A percentile compares a stretch with the other conserved stretches of the same genome.
These are phyloP conservation scores for Populus hybrid DNA, from an alignment of 441 rosid genomes.

Conservation along the genomic window DNA sequence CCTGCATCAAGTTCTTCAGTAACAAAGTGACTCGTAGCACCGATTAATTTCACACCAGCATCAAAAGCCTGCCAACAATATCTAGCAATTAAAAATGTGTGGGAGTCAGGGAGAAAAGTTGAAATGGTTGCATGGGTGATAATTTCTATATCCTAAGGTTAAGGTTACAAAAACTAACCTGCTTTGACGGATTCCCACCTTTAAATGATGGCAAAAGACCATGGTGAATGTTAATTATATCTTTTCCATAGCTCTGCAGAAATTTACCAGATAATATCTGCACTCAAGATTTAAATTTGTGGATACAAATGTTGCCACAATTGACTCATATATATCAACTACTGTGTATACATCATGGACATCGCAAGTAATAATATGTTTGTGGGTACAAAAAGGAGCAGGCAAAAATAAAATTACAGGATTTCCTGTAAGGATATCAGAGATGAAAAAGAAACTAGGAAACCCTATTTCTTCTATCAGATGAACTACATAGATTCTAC, in stretches of 20 bases:
- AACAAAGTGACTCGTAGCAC: slow-evolving; percentile 55
- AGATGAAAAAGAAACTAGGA: slow-evolving; percentile 4
- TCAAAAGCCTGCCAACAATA: slow-evolving; percentile 81
- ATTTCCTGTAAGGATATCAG: neutral
- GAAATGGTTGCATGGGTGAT: slow-evolving; percentile 2
- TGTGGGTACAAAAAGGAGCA: neutral
- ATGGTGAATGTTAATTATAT: slow-evolving; percentile 92
- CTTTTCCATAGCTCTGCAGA: slow-evolving; percentile 74
- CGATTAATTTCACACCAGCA: slow-evolving; percentile 90
- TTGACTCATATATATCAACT: neutral
- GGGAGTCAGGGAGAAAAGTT: slow-evolving; percentile 9
- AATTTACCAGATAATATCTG: slow-evolving; percentile 78
- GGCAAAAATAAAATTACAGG: neutral
- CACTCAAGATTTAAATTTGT: slow-evolving; percentile 8
- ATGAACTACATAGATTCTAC: neutral
- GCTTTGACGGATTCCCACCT: slow-evolving; percentile 77
- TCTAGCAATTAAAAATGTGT: slow-evolving; percentile 28
- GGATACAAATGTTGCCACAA: neutral
- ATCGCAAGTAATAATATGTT: neutral
- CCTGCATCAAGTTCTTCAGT: neutral
- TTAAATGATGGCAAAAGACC: slow-evolving; percentile 96
- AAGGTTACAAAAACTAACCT: slow-evolving; percentile 40
- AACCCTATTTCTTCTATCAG: slow-evolving; percentile 13
- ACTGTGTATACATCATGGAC: neutral
- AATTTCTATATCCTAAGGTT: slow-evolving; percentile 4